Conservation (phyloP, 768 basidiomycete species). For the Mycena indigotica region DNA sequence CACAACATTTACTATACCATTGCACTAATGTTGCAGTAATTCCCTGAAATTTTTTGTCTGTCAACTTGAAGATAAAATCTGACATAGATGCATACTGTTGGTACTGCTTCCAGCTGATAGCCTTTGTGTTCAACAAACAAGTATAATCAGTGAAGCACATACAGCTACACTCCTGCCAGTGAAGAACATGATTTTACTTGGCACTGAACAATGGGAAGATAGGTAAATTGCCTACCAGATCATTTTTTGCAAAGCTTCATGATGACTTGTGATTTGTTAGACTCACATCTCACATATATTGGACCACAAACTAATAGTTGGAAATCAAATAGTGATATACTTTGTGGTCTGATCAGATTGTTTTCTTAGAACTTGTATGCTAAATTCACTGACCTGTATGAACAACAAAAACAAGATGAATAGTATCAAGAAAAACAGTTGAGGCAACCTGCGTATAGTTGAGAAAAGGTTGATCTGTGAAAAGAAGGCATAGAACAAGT, state of each 20-base stretch:
- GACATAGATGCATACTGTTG: slow-evolving; percentile 38
- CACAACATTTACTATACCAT: too few species aligned
- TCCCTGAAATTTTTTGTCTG: slow-evolving; percentile 38
- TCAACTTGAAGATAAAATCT: slow-evolving; percentile 7
- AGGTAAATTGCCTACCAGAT: slow-evolving; percentile 21
- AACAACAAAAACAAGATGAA: slow-evolving; percentile 50
- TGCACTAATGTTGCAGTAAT: slow-evolving; percentile 56
- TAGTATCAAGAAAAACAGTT: slow-evolving; percentile 46
- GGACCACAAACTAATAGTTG: slow-evolving; percentile 36
- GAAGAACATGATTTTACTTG: too few species aligned
- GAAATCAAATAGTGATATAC: slow-evolving; percentile 54
- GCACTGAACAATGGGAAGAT: too few species aligned
- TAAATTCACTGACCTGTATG: slow-evolving; percentile 40
- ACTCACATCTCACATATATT: neutral
- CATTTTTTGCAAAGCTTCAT: slow-evolving; percentile 12
- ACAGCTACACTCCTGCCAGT: slow-evolving; percentile 42
- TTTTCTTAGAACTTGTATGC: neutral
- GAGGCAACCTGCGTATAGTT: slow-evolving; percentile 38
- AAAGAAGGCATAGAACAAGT: slow-evolving; percentile 33
- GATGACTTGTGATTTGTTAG: slow-evolving; percentile 2
- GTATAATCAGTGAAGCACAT: slow-evolving; percentile 15
- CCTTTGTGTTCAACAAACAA: neutral
- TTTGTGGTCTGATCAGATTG: slow-evolving; percentile 23
- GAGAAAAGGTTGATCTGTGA: slow-evolving; percentile 1
- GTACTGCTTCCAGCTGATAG: slow-evolving; percentile 46